Conservation (phyloP, 2,329 filamentous ascomycete species). For the Diaporthe sp. region DNA sequence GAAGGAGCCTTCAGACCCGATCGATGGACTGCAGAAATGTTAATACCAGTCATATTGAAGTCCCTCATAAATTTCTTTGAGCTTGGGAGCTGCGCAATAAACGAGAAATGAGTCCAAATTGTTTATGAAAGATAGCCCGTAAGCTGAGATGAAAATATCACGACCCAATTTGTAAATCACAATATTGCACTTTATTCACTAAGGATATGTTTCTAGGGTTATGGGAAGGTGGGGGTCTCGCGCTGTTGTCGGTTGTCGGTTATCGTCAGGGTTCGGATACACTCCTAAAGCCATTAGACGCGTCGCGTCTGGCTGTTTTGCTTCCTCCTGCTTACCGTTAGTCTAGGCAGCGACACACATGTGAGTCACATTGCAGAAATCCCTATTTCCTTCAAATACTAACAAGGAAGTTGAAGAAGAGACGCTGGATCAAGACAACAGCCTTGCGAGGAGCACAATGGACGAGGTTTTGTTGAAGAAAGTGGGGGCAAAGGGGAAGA, state of each 20-base stretch:
- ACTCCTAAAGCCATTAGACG: neutral
- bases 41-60: neutral
- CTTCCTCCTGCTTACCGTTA: neutral
- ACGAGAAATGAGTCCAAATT: neutral
- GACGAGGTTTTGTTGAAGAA: slow-evolving; percentile 13
- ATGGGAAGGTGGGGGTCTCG: neutral
- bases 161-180: neutral
- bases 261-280: slow-evolving; percentile 9
- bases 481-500: neutral
- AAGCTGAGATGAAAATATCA: neutral
- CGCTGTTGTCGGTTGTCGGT: neutral
- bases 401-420: neutral
- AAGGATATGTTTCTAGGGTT: neutral
- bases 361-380: neutral
- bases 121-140: neutral
- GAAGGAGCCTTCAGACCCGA: neutral
- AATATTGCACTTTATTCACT: neutral
- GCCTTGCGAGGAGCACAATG: neutral
- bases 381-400: neutral
- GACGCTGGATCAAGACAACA: neutral
- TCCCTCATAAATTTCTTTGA: neutral
- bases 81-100: neutral
- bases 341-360: neutral
- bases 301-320: neutral
- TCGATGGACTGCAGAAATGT: neutral